These are phyloP conservation scores for Thalassiosira exigua DNA, from an alignment of 352 stramenopile genomes.

Conservation along the genomic window DNA sequence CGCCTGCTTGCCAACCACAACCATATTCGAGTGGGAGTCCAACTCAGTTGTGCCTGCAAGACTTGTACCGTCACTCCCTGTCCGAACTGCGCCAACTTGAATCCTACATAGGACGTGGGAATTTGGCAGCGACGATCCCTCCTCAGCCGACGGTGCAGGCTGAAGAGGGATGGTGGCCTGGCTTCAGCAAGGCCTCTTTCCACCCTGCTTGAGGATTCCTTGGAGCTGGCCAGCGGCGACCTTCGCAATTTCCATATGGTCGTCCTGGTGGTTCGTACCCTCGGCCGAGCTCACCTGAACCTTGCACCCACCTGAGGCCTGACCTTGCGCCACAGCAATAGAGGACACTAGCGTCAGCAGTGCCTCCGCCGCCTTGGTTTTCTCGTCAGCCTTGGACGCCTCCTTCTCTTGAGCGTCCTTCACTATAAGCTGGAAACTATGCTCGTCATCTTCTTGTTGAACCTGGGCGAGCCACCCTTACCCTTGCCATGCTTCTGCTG, in stretches of 20 bases:
- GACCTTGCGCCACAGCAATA: neutral
- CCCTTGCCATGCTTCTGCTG: neutral
- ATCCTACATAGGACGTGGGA: neutral
- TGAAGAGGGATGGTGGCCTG: too few species aligned
- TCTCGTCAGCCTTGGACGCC: neutral
- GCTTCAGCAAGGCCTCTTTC: too few species aligned
- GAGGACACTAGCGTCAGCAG: neutral
- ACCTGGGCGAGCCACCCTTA: neutral
- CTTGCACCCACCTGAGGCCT: too few species aligned
- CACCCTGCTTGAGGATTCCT: too few species aligned
- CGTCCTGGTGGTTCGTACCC: too few species aligned
- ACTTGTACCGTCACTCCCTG: neutral
- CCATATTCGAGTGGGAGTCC: constrained; percentile 59
- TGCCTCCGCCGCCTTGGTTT: neutral
- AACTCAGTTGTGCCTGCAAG: constrained; percentile 25
- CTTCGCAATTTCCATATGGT: too few species aligned
- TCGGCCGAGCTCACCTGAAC: neutral
- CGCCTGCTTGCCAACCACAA: constrained; percentile 30
- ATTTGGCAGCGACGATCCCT: neutral
- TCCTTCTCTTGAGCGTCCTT: neutral
- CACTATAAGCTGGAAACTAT: neutral
- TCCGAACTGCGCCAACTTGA: neutral
- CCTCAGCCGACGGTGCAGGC: neutral
- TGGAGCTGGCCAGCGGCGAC: too few species aligned
- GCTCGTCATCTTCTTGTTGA: neutral